Evolutionary conservation across 768 basidiomycete species (phyloP), one percentile per base, ranked within the genome.

Genomic region (Dioszegia crocea): DNA sequence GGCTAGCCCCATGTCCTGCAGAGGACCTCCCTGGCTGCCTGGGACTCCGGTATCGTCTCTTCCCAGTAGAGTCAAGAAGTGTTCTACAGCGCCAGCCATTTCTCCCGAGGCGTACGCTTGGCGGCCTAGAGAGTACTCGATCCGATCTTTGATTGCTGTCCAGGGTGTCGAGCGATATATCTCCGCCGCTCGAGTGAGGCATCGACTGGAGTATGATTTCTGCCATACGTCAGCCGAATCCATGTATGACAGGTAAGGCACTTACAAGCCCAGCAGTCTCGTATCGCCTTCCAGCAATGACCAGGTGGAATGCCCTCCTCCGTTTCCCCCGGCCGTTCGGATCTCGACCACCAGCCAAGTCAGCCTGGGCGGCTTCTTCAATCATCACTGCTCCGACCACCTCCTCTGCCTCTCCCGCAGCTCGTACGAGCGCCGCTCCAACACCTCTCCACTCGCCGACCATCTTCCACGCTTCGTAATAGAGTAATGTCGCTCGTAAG

Each of bases 71-170:
- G 83, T 81, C 19, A 94, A 74, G 73, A 97, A 97, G 58, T 88
- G 82, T 41, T 81, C 79, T 26, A 93, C 85, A 8, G 94, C 91
- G 6, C 82, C 84, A 45, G 81, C 80, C 26, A 87, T 82, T 68
- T 93, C 85, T 11, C 93, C 92, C n/a, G 88, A 87, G 0, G 89
- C 91, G 74, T 96, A 98, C 38, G 91, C 79, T 61, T 98, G 78
- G 39, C 93, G 82, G 31, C 90, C 94, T 4, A 81, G 71, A 1
- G 76, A 68, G 45, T 79, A 79, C 36, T 79, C 76, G 5, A 80
- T 65, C 53, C 76, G 65, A 30, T 73, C 66, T 44, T 73, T 72
- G n/a, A 76, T 71, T 0, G 71, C 65, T 4, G 57, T 59, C 78
- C 78, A 80, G 0, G 70, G 67, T 5, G 67, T 61, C n/a, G 61